Base-by-base conservation (phyloP, 106 monocot species). In the Dioscorea alata region DNA sequence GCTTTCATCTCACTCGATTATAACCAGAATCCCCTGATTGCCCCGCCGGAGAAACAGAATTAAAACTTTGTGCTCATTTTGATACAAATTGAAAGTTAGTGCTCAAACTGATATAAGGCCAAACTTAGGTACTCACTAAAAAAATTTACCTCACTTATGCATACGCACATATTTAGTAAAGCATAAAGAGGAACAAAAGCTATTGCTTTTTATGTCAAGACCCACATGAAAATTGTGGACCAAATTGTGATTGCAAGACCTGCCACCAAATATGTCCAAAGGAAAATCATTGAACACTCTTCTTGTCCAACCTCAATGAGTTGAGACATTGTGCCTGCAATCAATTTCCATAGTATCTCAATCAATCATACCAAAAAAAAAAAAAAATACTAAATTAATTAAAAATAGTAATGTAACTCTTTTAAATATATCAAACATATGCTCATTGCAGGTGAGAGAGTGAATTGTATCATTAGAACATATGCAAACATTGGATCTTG, bases 381-480 rank as follows among this genome's bases (percentile, higher is more conserved):
- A n/a, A 19, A 28, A 3, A 28, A 28, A 28, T 1, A 28, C 28
- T 1, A 28, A 28, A 28, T 28, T 28, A 28, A 28, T 28, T 28
- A 28, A 28, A 28, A 28, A 28, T 3, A 28, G 28, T 28, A 28
- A 28, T 42, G 0, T 42, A 42, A 42, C 9, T 42, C 9, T 42
- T 42, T 8, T 42, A 42, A 59, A 2, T 59, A 20, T 21, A 22
- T 59, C 67, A 53, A 59, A 81, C 81, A 71, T 17, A 81, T 75
- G 64, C 14, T 68, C 72, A 76, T 72, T 14, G 81, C 81, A 7
- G 81, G 75, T 17, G 82, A 73, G n/a, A 77, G 68, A 20, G 76
- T 50, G 48, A 76, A 89, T 22, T 89, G 88, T 17, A 74, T 51
- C 76, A 89, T 73, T 1, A 89, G 82, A 16, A 76, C 67, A 58